Percentiles rank a stretch among this genome's conserved stretches.
Evolutionary conservation across 345 rosid genomes (phyloP).

Genomic region (Linum lewisii): DNA sequence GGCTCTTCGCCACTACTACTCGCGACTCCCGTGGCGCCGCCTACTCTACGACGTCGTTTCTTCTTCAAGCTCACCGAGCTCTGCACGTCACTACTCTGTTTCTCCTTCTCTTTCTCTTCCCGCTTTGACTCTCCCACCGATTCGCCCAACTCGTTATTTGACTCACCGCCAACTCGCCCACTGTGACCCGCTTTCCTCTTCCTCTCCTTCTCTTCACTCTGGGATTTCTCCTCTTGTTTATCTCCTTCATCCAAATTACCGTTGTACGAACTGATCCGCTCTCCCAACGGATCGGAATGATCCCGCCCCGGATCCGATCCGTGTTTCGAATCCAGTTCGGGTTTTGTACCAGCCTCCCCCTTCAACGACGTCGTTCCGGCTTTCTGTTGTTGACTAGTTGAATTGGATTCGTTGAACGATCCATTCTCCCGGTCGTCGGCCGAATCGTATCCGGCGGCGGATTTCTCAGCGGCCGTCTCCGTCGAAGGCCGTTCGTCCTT

Average conservation of each 20-base stretch:
- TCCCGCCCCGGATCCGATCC: constrained; percentile 18
- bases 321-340: constrained; percentile 14
- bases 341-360: constrained; percentile 14
- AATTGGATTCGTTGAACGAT: constrained; percentile 46
- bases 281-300: constrained; percentile 11
- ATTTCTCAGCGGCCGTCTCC: constrained; percentile 12
- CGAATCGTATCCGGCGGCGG: constrained; percentile 16
- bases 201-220: constrained; percentile 3
- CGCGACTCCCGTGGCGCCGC: constrained; percentile 1
- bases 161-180: constrained; percentile 19
- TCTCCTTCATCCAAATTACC: constrained; percentile 12
- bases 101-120: constrained; percentile 23
- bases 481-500: constrained; percentile 12
- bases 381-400: constrained; percentile 34
- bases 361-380: constrained; percentile 14
- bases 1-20: constrained; percentile 31
- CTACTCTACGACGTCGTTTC: constrained; percentile 26
- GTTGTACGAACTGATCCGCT: constrained; percentile 17
- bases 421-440: constrained; percentile 27
- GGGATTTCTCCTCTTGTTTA: background rate
- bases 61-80: constrained; percentile 47
- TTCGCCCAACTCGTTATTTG: constrained; percentile 28
- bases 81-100: constrained; percentile 51
- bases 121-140: constrained; percentile 31
- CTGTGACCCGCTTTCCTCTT: constrained; percentile 15